A percentile compares a stretch with the other conserved stretches of the same genome.
phyloP scores from a whole-genome alignment of 192 early-diverging fungal species.

The Linnemannia elongata region DNA sequence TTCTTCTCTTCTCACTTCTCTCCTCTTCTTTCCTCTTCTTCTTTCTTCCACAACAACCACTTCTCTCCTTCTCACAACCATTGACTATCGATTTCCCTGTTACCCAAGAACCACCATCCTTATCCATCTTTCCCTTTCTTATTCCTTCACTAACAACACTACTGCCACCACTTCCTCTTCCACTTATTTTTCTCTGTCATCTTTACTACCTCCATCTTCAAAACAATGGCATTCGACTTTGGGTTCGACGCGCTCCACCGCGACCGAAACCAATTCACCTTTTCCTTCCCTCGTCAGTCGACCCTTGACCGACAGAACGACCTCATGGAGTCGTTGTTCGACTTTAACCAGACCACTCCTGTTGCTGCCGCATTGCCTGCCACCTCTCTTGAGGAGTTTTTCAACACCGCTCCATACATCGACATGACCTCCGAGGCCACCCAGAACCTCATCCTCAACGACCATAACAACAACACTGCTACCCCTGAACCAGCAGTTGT shows the following conservation, averaged over 20 bases:
- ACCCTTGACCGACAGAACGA: neutral
- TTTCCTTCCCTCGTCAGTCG: neutral
- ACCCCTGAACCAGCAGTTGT: neutral
- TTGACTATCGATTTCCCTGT: neutral
- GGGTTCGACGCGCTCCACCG: neutral
- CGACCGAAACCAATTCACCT: neutral
- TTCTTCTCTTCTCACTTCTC: neutral
- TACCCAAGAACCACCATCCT: neutral
- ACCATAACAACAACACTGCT: neutral
- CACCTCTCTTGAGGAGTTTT: neutral
- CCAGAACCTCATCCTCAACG: neutral
- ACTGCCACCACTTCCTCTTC: neutral
- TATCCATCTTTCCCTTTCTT: neutral
- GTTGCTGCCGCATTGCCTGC: neutral
- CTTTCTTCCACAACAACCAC: too few relatives aligned
- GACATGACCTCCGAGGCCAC: neutral
- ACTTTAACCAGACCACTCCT: neutral
- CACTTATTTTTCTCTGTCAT: neutral
- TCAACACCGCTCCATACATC: neutral
- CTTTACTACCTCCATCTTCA: neutral
- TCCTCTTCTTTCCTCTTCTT: neutral
- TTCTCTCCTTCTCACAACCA: neutral
- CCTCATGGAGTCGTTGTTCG: neutral
- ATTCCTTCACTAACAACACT: neutral
- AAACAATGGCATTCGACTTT: neutral